Evolutionary conservation across 1,284 basidiomycete species (phyloP).

Genomic region (Amylostereum chailletii): DNA sequence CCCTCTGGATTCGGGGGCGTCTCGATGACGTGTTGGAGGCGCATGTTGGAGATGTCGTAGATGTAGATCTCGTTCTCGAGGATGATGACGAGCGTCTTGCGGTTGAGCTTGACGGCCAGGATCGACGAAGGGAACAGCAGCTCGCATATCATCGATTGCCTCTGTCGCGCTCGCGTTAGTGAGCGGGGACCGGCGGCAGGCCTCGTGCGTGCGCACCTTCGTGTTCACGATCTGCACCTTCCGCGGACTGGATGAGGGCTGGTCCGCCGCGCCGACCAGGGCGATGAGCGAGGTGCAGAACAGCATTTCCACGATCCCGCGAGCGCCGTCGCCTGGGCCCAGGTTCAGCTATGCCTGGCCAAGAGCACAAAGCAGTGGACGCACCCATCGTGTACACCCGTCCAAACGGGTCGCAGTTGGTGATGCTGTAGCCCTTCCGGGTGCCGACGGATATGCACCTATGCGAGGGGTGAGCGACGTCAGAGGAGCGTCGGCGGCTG

Average conservation of each 20-base stretch:
- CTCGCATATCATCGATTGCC: slow-evolving; percentile 98
- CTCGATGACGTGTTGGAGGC: slow-evolving; percentile 94
- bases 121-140: slow-evolving; percentile 95
- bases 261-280: slow-evolving; percentile 90
- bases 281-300: slow-evolving; percentile 98
- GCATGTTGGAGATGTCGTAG: slow-evolving; percentile 99
- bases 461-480: background rate
- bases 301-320: slow-evolving; percentile 97
- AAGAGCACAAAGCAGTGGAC: slow-evolving; percentile 21
- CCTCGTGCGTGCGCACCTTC: slow-evolving; percentile 52
- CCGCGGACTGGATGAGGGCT: slow-evolving; percentile 79
- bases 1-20: slow-evolving; percentile 94
- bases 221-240: slow-evolving; percentile 98
- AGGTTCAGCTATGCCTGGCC: background rate
- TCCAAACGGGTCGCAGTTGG: slow-evolving; percentile 97
- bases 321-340: slow-evolving; percentile 75
- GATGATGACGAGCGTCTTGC: slow-evolving; percentile 92
- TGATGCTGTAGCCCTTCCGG: slow-evolving; percentile 92
- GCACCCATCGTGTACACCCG: slow-evolving; percentile 90
- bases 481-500: background rate
- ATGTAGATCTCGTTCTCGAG: slow-evolving; percentile 97
- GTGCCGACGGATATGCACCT: slow-evolving; percentile 94
- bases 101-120: slow-evolving; percentile 92
- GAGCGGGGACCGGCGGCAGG: background rate
- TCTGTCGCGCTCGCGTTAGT: slow-evolving; percentile 34